Evolutionary conservation across 371 early-diverging fungal genomes (phyloP).

Genomic region (Mortierella sp.): DNA sequence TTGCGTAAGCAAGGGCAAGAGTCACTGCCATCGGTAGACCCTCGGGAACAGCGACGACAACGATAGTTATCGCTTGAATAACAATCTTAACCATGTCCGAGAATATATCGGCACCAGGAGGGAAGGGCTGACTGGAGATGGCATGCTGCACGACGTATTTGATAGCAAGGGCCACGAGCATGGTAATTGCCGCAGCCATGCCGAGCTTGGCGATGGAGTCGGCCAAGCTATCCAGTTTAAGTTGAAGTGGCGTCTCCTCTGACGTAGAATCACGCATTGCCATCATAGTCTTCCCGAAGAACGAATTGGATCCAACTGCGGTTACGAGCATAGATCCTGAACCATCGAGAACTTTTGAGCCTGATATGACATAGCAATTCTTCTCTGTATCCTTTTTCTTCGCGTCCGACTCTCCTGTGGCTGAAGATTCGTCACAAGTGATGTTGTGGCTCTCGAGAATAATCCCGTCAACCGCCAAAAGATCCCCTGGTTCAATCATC

Average conservation of each 20-base stretch:
- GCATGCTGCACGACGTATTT: conserved; percentile 81
- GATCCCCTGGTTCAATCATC: conserved; percentile 94
- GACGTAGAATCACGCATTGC: conserved; percentile 79
- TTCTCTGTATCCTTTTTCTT: conserved; percentile 77
- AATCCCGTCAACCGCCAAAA: conserved; percentile 90
- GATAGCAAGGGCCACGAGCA: conserved; percentile 82
- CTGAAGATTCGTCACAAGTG: conserved; percentile 89
- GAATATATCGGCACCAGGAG: conserved; percentile 67
- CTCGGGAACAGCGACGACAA: conserved; percentile 98
- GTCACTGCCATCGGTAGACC: conserved; percentile 98
- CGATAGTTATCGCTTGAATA: conserved; percentile 88
- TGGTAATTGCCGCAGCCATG: conserved; percentile 77
- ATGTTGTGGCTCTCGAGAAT: conserved; percentile 83
- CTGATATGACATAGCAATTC: conserved; percentile 91
- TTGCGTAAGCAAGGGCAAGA: conserved; percentile 95
- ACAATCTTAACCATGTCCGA: conserved; percentile 79
- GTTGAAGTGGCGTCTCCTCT: conserved; percentile 93
- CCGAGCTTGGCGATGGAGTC: conserved; percentile 95
- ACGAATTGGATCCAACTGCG: conserved; percentile 86
- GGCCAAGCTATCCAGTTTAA: conserved; percentile 85
- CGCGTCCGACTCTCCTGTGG: conserved; percentile 92
- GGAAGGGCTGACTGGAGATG: conserved; percentile 62
- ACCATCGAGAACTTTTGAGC: conserved; percentile 91
- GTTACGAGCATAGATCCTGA: conserved; percentile 86
- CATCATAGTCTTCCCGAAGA: conserved; percentile 86